These are phyloP conservation scores for Leccinum insolens DNA, from an alignment of 1,284 basidiomycete genomes.

Conservation along the genomic window DNA sequence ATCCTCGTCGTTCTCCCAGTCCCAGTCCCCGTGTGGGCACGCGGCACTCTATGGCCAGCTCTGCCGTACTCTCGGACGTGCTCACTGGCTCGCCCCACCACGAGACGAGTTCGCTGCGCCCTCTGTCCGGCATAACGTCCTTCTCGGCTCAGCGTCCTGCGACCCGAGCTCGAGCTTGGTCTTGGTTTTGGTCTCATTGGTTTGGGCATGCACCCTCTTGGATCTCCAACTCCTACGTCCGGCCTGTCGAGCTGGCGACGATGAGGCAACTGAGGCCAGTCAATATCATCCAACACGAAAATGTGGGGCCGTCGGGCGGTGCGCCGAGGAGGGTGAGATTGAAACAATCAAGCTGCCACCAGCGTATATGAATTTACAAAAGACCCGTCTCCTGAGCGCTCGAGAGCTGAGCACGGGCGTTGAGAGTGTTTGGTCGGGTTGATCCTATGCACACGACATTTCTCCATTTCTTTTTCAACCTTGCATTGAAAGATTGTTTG, in stretches of 20 bases:
- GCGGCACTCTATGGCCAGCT: slow-evolving; percentile 24
- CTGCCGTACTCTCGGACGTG: slow-evolving; percentile 24
- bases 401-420: background rate
- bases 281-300: slow-evolving; percentile 81
- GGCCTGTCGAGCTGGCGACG: slow-evolving; percentile 32
- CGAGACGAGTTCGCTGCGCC: slow-evolving; percentile 6
- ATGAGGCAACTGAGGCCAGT: slow-evolving; percentile 60
- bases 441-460: background rate
- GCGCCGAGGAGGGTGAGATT: slow-evolving; percentile 37
- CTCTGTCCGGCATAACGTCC: slow-evolving; percentile 19
- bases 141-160: no score
- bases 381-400: slow-evolving; percentile 1
- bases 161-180: no score
- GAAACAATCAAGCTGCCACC: slow-evolving; percentile 82
- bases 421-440: background rate
- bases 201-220: background rate
- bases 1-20: slow-evolving; percentile 11
- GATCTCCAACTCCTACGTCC: slow-evolving; percentile 3
- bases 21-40: slow-evolving; percentile 6
- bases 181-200: no score
- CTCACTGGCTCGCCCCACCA: slow-evolving; percentile 15
- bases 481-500: background rate
- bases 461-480: background rate
- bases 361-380: slow-evolving; percentile 49
- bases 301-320: slow-evolving; percentile 48